Conservation (phyloP, 1,284 basidiomycete genomes). For the Moniliophthora roreri region DNA sequence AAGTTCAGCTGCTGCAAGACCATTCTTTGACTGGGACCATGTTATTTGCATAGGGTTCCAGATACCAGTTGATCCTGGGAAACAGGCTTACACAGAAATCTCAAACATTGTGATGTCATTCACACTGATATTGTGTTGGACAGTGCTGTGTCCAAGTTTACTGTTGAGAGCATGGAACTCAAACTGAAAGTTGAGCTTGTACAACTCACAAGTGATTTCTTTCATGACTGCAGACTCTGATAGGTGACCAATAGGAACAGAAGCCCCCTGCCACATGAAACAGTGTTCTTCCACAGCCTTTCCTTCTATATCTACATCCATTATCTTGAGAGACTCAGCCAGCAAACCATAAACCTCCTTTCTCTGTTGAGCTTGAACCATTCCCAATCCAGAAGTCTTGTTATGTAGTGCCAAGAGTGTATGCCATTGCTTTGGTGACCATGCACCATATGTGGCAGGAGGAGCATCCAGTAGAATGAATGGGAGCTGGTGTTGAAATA, state of each 20-base stretch:
- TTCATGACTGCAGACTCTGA: not conserved
- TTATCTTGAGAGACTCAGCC: not conserved
- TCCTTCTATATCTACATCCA: not conserved
- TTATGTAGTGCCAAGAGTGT: no score
- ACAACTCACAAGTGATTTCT: not conserved
- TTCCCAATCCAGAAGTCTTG: not conserved
- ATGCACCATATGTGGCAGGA: not conserved
- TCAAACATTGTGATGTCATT: not conserved
- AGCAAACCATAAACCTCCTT: not conserved
- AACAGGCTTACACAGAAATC: not conserved
- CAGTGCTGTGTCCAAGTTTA: not conserved
- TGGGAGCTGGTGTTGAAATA: not conserved
- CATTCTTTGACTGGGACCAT: not conserved
- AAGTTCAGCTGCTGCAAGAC: not conserved
- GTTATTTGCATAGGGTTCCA: not conserved
- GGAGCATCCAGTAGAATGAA: no score
- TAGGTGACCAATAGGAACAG: not conserved
- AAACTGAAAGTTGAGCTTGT: not conserved
- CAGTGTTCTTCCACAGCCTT: not conserved
- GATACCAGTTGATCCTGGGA: not conserved
- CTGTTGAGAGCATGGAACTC: not conserved
- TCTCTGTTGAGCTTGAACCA: not conserved
- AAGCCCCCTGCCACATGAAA: not conserved
- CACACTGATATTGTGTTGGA: not conserved
- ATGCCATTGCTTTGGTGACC: not conserved